Evolutionary conservation across 2,329 filamentous ascomycete species (phyloP), one percentile per base, ranked within the genome.

Genomic region (Chaetomium strumarium): DNA sequence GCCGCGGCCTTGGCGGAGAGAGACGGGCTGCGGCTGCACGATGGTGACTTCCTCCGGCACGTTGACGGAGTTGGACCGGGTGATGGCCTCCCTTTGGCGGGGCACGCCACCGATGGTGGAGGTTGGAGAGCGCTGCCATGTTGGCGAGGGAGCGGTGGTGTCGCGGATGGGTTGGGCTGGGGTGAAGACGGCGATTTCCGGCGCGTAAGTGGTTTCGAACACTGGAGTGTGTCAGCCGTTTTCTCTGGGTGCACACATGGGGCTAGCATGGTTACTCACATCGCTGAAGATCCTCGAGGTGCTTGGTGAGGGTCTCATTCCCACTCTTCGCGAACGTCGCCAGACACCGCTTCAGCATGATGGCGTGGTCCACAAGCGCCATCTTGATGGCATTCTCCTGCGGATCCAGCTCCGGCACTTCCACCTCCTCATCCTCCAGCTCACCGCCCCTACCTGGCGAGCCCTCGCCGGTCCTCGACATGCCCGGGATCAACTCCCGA

Each of bases 281-380:
- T 68, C 75, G 75, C 55, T 79, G 75, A 34, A 90, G 73, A 65
- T 86, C 82, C 63, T 80, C 77, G 31, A 80, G 73, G 41, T 72
- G 74, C 56, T 70, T 74, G 61, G 69, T 75, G 67, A 80, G 82
- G 68, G 72, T 77, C 67, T 75, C 81, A 68, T 79, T 82, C 37
- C 69, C 78, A 72, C 77, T 83, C 67, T 79, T 82, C 53, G 78
- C 77, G 67, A 89, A 88, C 61, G 84, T 76, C 4, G 76, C 76
- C 57, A 97, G 70, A 62, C 89, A 92, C 58, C 89, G 84, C 72
- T 92, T 90, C 62, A 97, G 83, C 68, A 89, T 85, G 55, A 95
- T 79, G 2, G 90, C 89, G 68, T 97, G 91, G 63, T 97, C 93
- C 39, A 95, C 79, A 30, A 97, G 77, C 0, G 90, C 88, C 67